phyloP scores from a whole-genome alignment of 2,329 filamentous ascomycete genomes.

The Stachybotrys elegans region DNA sequence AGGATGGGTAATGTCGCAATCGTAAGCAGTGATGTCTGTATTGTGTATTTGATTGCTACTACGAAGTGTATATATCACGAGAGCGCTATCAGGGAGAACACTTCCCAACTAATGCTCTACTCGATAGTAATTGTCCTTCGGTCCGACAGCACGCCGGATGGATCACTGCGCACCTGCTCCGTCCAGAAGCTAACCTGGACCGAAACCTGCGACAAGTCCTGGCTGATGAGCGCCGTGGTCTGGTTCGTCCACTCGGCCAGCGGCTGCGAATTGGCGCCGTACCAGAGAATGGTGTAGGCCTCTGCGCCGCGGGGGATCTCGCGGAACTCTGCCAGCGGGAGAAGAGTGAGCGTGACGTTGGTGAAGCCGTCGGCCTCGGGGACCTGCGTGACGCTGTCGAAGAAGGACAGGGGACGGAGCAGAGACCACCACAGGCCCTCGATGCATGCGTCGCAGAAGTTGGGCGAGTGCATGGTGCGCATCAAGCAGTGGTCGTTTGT shows the following conservation, averaged over 20 bases:
- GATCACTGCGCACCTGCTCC: slow-evolving; percentile 20
- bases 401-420: slow-evolving; percentile 15
- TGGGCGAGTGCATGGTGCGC: slow-evolving; percentile 19
- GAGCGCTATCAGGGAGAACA: no score
- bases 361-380: slow-evolving; percentile 13
- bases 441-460: slow-evolving; percentile 23
- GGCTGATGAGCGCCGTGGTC: slow-evolving; percentile 16
- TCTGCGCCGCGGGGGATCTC: slow-evolving; percentile 17
- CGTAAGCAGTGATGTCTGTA: no score
- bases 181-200: slow-evolving; percentile 21
- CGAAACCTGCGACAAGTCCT: slow-evolving; percentile 11
- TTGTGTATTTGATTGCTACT: no score
- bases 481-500: slow-evolving; percentile 23
- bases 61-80: no score
- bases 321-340: slow-evolving; percentile 21
- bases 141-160: slow-evolving; percentile 7
- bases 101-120: no score
- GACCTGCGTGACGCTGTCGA: slow-evolving; percentile 20
- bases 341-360: slow-evolving; percentile 17
- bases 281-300: slow-evolving; percentile 21
- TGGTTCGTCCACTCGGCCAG: slow-evolving; percentile 20
- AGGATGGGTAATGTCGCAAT: no score
- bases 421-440: slow-evolving; percentile 24
- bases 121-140: slow-evolving; percentile 5
- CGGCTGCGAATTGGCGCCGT: slow-evolving; percentile 14